Percentiles rank a stretch among this genome's conserved stretches.
Conservation (phyloP, 805 yeast species). For the Peterozyma toletana region DNA sequence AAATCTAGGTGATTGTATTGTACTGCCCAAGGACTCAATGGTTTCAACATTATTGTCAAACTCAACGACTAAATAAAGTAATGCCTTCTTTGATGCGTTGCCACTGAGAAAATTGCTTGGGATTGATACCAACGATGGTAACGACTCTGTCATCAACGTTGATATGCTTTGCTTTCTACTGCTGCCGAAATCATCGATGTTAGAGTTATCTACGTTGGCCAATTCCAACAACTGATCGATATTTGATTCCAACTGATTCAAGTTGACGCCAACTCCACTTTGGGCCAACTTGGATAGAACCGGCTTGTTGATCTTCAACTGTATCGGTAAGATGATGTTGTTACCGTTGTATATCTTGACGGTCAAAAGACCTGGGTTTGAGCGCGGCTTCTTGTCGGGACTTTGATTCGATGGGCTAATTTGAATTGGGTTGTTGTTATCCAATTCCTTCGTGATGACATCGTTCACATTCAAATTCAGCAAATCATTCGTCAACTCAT, state of each 20-base stretch:
- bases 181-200: conserved; percentile 6
- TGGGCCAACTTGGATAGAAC: conserved; percentile 59
- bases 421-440: conserved; percentile 6
- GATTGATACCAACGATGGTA: conserved; percentile 43
- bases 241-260: conserved; percentile 21
- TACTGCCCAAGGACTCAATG: conserved; percentile 80
- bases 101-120: conserved; percentile 30
- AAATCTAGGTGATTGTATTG: conserved; percentile 73
- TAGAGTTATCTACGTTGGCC: conserved; percentile 1
- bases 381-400: conserved; percentile 1
- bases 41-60: conserved; percentile 91
- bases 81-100: conserved; percentile 55
- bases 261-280: conserved; percentile 37
- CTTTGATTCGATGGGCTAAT: neutral
- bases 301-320: conserved; percentile 56
- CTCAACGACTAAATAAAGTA: conserved; percentile 83
- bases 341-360: conserved; percentile 70
- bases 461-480: neutral
- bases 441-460: conserved; percentile 7
- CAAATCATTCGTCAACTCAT: conserved; percentile 1
- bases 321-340: conserved; percentile 63
- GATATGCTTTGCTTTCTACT: conserved; percentile 10
- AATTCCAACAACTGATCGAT: conserved; percentile 18
- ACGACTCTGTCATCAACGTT: conserved; percentile 14
- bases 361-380: conserved; percentile 65